Evolutionary conservation across 1,284 basidiomycete genomes (phyloP), one percentile per base, ranked within the genome.

Genomic region (Sporisorium reilianum): DNA sequence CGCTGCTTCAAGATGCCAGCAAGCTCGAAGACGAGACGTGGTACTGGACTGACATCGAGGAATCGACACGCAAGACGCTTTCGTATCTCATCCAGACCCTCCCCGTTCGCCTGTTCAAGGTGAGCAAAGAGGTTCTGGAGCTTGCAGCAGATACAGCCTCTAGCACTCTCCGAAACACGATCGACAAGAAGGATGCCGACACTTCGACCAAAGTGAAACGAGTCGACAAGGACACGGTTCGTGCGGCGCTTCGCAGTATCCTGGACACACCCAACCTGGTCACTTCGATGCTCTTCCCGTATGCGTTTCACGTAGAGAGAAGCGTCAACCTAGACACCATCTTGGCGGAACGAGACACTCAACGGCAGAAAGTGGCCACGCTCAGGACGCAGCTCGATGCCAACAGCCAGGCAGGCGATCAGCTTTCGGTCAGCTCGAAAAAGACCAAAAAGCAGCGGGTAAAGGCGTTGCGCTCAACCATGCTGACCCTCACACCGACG

Each of bases 11-110:
- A 30, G 75, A 79, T 53, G 79, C 78, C 3, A 56, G 69, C 54
- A 66, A 60, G 42, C 54, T 80, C 14, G 68, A 76, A n/a, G 64
- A 76, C 28, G 69, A 75, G 42, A 75, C 75, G 6, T 80, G 77
- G 75, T 75, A 73, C 38, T 80, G 79, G 79, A 77, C 75, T 20
- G 68, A 78, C 9, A 73, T 80, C 36, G 78, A 78, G 49, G 76
- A 79, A 44, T 73, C 74, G 30, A 62, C 46, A 9, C 49, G 48
- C 10, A 61, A 40, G 28, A 68, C 75, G 5, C 30, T 73, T 2
- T 63, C 55, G 2, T 80, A 74, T 49, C 55, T 80, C 12, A 50
- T 80, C 10, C 78, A 80, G 51, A 80, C 68, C 1, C 61, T 79
- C 11, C 75, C 77, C 11, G 44, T 63, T 14, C 71, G 77, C 26